Conservation (phyloP, 2,329 filamentous ascomycete species). For the Fusarium pseudograminearum region DNA sequence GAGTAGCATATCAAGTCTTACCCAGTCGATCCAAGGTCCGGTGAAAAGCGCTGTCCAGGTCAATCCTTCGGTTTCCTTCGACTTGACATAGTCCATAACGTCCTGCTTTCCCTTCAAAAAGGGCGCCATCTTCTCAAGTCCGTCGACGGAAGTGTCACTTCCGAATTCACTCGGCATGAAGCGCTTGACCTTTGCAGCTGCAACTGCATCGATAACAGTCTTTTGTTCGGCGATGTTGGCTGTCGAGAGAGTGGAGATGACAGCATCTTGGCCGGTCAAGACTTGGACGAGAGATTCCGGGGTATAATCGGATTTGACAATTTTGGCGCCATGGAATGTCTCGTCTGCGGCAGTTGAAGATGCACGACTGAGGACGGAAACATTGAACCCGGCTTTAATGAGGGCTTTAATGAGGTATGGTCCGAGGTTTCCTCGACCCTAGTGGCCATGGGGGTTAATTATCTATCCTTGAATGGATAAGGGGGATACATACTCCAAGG, state of each 20-base stretch:
- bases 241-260: constrained; percentile 12
- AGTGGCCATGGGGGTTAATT: rapidly evolving
- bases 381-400: rapidly evolving
- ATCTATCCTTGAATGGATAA: rapidly evolving
- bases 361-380: rapidly evolving
- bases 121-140: constrained; percentile 5
- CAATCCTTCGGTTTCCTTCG: not conserved
- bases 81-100: constrained; percentile 13
- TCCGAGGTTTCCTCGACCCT: constrained; percentile 20
- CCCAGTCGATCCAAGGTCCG: constrained; percentile 22
- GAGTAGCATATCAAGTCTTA: not conserved
- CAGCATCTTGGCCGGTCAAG: not conserved
- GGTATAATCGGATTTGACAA: constrained; percentile 10
- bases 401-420: not conserved
- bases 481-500: not conserved
- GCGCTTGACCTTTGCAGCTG: constrained; percentile 11
- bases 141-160: not conserved
- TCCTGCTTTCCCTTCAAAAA: constrained; percentile 13
- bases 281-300: rapidly evolving
- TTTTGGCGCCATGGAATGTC: not conserved
- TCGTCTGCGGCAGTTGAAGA: rapidly evolving
- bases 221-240: constrained; percentile 17
- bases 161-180: constrained; percentile 25
- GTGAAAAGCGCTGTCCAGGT: constrained; percentile 12
- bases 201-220: constrained; percentile 4